phyloP scores from a whole-genome alignment of 257 asterid species.

The Ocimum tenuiflorum region DNA sequence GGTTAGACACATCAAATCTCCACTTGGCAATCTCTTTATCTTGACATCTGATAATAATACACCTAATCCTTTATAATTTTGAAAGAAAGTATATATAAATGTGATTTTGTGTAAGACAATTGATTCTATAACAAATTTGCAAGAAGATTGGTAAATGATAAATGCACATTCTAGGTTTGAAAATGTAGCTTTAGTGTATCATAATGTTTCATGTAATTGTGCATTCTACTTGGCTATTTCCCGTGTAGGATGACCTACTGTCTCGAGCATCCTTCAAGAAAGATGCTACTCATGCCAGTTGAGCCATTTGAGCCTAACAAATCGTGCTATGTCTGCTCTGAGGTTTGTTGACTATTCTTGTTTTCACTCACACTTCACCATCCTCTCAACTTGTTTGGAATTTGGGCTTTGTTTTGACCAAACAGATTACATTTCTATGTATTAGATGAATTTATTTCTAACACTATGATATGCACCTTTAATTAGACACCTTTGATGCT shows the following conservation, averaged over 20 bases:
- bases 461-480: slow-evolving; percentile 20
- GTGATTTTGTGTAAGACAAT: not conserved
- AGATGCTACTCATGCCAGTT: slow-evolving; percentile 92
- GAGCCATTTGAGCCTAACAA: slow-evolving; percentile 91
- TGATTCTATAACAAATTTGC: not conserved
- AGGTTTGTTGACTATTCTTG: slow-evolving; percentile 43
- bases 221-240: slow-evolving; percentile 2
- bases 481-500: slow-evolving; percentile 83
- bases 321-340: slow-evolving; percentile 90
- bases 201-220: not conserved
- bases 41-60: not conserved
- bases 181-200: not conserved
- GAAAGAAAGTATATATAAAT: not conserved
- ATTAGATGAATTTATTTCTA: slow-evolving; percentile 6
- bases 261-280: slow-evolving; percentile 83
- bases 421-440: not conserved
- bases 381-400: not conserved
- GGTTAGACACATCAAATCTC: not conserved
- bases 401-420: slow-evolving; percentile 2
- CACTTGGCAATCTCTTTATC: not conserved
- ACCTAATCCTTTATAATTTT: not conserved
- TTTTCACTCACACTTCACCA: not conserved
- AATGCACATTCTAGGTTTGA: not conserved
- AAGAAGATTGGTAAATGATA: not conserved
- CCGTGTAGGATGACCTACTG: slow-evolving; percentile 91